A percentile compares a stretch with the other conserved stretches of the same genome.
These are phyloP conservation scores for Ascosphaera apis DNA, from an alignment of 2,329 filamentous ascomycete genomes.

Conservation along the genomic window DNA sequence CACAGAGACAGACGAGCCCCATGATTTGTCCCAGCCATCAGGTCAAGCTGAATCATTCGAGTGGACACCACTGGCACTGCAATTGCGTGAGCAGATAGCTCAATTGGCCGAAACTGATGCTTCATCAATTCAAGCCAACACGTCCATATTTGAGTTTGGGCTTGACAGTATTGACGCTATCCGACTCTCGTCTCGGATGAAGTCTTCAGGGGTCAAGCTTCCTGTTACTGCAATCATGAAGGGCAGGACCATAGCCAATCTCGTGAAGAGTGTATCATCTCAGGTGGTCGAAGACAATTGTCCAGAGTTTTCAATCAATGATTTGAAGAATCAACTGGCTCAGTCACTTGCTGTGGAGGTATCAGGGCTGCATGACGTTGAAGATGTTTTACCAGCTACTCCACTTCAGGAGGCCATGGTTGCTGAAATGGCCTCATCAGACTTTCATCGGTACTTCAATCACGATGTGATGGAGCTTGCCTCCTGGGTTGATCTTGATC, in stretches of 20 bases:
- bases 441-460: slow-evolving; percentile 61
- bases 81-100: slow-evolving; percentile 40
- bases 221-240: slow-evolving; percentile 55
- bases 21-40: not conserved
- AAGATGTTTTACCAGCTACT: slow-evolving; percentile 48
- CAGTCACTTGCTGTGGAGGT: slow-evolving; percentile 23
- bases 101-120: slow-evolving; percentile 31
- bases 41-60: slow-evolving; percentile 18
- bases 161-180: slow-evolving; percentile 74
- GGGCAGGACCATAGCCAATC: slow-evolving; percentile 1
- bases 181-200: slow-evolving; percentile 49
- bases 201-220: slow-evolving; percentile 32
- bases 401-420: slow-evolving; percentile 74
- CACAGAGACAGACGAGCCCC: not conserved
- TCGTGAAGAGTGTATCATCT: not conserved
- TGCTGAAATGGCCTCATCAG: slow-evolving; percentile 54
- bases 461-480: slow-evolving; percentile 49
- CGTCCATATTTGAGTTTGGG: slow-evolving; percentile 69
- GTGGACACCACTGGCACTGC: slow-evolving; percentile 33
- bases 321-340: not conserved
- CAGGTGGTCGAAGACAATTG: not conserved
- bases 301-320: not conserved
- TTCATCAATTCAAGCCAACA: slow-evolving; percentile 30
- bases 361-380: slow-evolving; percentile 27
- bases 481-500: slow-evolving; percentile 28